Conservation (phyloP, 148 eudicot species). For the Fagopyrum tataricum region DNA sequence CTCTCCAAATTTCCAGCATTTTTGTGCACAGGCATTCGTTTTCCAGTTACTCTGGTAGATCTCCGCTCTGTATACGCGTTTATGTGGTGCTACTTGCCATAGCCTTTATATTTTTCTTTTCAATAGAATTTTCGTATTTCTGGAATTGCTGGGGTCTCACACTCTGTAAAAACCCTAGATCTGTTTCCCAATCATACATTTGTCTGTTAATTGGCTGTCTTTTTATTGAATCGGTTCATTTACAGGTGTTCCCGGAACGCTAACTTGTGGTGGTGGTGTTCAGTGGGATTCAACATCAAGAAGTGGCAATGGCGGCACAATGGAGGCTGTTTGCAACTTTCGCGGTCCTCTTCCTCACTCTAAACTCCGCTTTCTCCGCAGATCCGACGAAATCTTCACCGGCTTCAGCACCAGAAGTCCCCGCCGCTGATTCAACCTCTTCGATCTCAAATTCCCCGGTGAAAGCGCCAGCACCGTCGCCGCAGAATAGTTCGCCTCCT, state of each 20-base stretch:
- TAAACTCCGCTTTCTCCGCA: conserved; percentile 13
- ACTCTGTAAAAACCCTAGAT: not conserved
- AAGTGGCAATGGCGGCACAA: conserved; percentile 2
- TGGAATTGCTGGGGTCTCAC: not conserved
- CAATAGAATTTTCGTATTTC: not conserved
- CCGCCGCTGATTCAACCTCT: not conserved
- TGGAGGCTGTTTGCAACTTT: not conserved
- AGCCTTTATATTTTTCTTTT: not conserved
- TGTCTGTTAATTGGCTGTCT: not conserved
- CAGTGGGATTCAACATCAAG: not conserved
- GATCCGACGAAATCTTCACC: conserved; percentile 18
- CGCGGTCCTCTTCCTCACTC: conserved; percentile 8
- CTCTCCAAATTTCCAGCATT: not conserved
- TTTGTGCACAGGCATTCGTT: not conserved
- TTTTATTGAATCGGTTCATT: not conserved
- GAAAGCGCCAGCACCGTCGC: conserved; percentile 15
- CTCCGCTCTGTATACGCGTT: not conserved
- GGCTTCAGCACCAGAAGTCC: conserved; percentile 19
- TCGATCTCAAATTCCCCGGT: conserved; percentile 12
- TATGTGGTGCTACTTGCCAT: not conserved
- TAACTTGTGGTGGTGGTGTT: not conserved
- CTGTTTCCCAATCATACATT: not conserved
- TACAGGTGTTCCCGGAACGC: not conserved
- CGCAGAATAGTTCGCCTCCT: conserved; percentile 12
- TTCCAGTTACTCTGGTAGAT: not conserved